Conservation (phyloP, 1,139 yeast genomes). For the Geotrichum cucujoidarum region DNA sequence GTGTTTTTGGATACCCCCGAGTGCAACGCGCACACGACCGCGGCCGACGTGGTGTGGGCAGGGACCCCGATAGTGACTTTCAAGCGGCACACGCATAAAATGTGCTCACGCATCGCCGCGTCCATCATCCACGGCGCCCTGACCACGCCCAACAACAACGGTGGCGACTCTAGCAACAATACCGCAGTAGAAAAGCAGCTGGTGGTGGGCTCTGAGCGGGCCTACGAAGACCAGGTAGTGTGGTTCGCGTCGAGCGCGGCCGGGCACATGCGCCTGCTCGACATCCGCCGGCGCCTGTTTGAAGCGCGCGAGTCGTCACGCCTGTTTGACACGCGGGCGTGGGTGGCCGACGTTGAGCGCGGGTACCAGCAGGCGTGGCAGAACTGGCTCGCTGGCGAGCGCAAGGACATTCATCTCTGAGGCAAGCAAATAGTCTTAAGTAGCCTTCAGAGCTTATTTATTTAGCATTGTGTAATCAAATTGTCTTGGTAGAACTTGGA, state of each 20-base stretch:
- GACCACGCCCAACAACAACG: conserved; percentile 24
- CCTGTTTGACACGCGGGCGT: conserved; percentile 32
- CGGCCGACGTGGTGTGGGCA: conserved; percentile 37
- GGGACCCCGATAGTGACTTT: conserved; percentile 36
- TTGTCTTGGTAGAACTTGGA: too few relatives aligned
- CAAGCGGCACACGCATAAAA: conserved; percentile 33
- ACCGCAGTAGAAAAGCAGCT: conserved; percentile 20
- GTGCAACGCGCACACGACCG: conserved; percentile 39
- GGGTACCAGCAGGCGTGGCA: conserved; percentile 32
- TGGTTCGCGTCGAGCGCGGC: conserved; percentile 22
- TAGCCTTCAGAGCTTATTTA: too few relatives aligned
- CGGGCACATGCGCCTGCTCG: conserved; percentile 24
- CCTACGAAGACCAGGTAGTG: conserved; percentile 31
- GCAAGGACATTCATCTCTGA: conserved; percentile 10
- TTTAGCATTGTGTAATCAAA: too few relatives aligned
- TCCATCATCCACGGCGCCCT: conserved; percentile 32
- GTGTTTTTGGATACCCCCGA: conserved; percentile 37
- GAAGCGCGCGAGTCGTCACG: conserved; percentile 26
- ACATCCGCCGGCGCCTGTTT: conserved; percentile 28
- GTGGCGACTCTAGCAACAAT: conserved; percentile 14
- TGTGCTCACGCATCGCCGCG: conserved; percentile 35
- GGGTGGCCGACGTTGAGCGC: conserved; percentile 32
- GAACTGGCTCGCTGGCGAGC: conserved; percentile 29
- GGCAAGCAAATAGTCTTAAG: too few relatives aligned
- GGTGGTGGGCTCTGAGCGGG: conserved; percentile 29